Evolutionary conservation across 306 rosid genomes (phyloP).

Genomic region (Trifolium pratense): DNA sequence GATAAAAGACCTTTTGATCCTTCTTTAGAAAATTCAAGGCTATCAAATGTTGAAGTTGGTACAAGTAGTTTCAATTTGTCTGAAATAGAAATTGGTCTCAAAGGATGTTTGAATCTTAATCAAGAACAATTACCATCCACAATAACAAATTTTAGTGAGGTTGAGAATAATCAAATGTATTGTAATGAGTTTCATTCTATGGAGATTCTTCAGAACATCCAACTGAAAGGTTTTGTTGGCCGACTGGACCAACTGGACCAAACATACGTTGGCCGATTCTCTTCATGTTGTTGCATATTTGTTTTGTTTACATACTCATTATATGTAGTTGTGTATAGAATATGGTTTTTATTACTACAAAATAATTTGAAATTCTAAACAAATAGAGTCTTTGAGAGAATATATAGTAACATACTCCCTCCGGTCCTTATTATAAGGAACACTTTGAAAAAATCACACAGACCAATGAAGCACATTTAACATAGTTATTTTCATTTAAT

Average conservation of each 20-base stretch:
- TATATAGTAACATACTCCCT: slow-evolving; percentile 32
- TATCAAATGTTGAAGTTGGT: slow-evolving; percentile 25
- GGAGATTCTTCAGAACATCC: slow-evolving; percentile 42
- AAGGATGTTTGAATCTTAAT: slow-evolving; percentile 48
- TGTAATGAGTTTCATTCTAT: slow-evolving; percentile 53
- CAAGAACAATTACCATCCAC: slow-evolving; percentile 37
- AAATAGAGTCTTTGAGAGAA: slow-evolving; percentile 10
- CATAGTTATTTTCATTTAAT: too few relatives aligned
- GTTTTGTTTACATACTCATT: slow-evolving; percentile 1
- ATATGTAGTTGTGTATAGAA: slow-evolving; percentile 47
- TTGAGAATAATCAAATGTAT: too few relatives aligned
- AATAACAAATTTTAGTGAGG: slow-evolving; percentile 29
- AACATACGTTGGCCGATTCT: slow-evolving; percentile 15
- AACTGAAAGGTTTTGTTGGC: too few relatives aligned
- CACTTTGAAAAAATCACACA: too few relatives aligned
- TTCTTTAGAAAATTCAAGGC: slow-evolving; percentile 46
- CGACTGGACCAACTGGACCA: background rate
- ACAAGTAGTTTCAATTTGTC: slow-evolving; percentile 36
- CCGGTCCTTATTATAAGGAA: too few relatives aligned
- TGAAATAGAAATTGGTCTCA: slow-evolving; percentile 42
- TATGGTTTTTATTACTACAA: slow-evolving; percentile 17
- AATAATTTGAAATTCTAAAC: slow-evolving; percentile 42
- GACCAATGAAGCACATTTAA: too few relatives aligned
- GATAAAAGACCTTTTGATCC: slow-evolving; percentile 44
- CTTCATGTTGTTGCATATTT: slow-evolving; percentile 33